Base-by-base conservation (phyloP, 495 filamentous ascomycete genomes). In the Parathielavia hyrcaniae region DNA sequence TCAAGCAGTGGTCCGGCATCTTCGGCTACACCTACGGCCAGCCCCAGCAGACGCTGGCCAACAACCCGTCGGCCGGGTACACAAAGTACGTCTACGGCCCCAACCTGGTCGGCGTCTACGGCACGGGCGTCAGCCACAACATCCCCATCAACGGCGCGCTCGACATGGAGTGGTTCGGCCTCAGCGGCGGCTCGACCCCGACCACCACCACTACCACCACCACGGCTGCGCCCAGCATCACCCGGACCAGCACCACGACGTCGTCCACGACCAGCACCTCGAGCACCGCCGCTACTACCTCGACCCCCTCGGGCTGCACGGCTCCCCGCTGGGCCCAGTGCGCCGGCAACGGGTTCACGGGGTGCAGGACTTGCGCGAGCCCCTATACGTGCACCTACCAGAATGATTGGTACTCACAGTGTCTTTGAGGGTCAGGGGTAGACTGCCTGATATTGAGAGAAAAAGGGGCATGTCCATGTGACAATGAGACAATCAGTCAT, bases 1-100 rank as follows among this genome's bases (percentile, higher is more conserved):
- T 82, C 23, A 79, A 83, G 66, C 75, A 81, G 61, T 82, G 79
- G 78, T 67, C 72, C 10, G 75, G 72, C 44, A 72, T 81, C 14
- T 64, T 75, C 32, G 74, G 76, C 23, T 69, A 75, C 60, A 67
- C 66, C 40, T 65, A 69, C 57, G 65, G 69, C 40, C 56, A 57
- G 3, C 68, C 67, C 32, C 43, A 64, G 59, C 61, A 68, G 54
- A 71, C 69, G 9, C 44, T 70, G 34, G 30, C 59, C 39, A 61
- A 68, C 45, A 65, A 50, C 35, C 70, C 73, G n/a, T 41, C 50
- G 39, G 60, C 69, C 0, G 64, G 61, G 1, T 75, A 74, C 60
- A 73, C 76, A 12, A 70, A 74, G 57, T 75, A 77, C 32, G 68
- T 77, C 17, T 81, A 78, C 60, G 79, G 79, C 1, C 58, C 65